Conservation (phyloP, 345 rosid species). For the Limnanthes douglasii region DNA sequence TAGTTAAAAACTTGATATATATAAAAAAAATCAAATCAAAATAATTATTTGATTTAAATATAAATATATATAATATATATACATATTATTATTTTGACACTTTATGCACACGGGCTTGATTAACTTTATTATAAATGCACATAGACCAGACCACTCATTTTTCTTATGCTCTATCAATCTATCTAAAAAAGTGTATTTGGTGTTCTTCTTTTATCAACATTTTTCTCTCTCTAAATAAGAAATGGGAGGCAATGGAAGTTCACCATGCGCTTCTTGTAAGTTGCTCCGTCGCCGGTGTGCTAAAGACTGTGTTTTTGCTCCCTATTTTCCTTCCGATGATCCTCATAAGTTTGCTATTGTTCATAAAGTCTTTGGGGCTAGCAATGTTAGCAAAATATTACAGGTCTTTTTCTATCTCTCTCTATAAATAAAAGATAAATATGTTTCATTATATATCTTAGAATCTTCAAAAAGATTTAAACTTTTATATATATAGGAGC, state of each 20-base stretch:
- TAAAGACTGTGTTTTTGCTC: conserved; percentile 52
- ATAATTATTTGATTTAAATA: too few relatives aligned
- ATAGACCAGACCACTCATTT: too few relatives aligned
- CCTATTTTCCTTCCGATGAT: conserved; percentile 51
- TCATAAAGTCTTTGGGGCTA: conserved; percentile 61
- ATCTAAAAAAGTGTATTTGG: too few relatives aligned
- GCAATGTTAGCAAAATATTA: conserved; percentile 59
- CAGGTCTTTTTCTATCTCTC: conserved; percentile 16
- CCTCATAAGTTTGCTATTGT: conserved; percentile 56
- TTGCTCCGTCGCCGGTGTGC: conserved; percentile 49
- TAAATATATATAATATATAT: too few relatives aligned
- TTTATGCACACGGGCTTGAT: too few relatives aligned
- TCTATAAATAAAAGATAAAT: background rate
- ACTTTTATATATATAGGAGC: conserved; percentile 21
- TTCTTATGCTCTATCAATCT: too few relatives aligned
- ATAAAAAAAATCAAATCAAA: too few relatives aligned
- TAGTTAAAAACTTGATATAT: too few relatives aligned
- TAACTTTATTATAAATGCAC: too few relatives aligned
- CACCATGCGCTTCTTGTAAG: conserved; percentile 66
- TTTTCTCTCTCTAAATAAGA: background rate
- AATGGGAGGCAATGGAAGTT: conserved; percentile 22
- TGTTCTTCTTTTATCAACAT: too few relatives aligned
- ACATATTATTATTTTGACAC: too few relatives aligned
- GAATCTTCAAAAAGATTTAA: background rate
- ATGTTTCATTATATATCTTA: background rate